These are phyloP conservation scores for Sporothrix sp. DNA, from an alignment of 2,329 filamentous ascomycete genomes.

Conservation along the genomic window DNA sequence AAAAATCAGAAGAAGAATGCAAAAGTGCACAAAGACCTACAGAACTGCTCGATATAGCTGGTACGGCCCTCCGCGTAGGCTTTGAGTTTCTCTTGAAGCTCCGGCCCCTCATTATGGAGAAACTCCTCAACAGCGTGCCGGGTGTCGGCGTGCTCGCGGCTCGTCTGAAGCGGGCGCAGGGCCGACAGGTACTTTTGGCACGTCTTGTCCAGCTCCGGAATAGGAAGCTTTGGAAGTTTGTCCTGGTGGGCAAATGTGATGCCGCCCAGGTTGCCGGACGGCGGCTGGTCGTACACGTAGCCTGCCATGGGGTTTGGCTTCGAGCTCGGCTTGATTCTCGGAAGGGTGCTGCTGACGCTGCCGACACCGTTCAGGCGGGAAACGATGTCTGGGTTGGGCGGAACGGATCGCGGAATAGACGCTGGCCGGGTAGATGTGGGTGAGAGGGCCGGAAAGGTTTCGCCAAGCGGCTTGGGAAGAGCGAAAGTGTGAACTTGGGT, in stretches of 20 bases:
- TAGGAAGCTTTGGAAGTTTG: constrained; percentile 80
- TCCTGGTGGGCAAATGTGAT: constrained; percentile 88
- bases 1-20: neutral
- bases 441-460: constrained; percentile 39
- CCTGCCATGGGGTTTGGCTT: constrained; percentile 10
- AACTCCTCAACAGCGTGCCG: constrained; percentile 75
- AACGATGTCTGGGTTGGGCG: constrained; percentile 25
- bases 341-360: constrained; percentile 9
- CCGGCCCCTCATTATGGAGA: constrained; percentile 66
- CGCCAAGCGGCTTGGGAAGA: constrained; percentile 62
- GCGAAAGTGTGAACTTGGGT: constrained; percentile 59
- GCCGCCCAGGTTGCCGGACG: constrained; percentile 47
- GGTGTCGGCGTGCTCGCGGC: constrained; percentile 75
- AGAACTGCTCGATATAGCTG: constrained; percentile 98
- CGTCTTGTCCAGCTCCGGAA: constrained; percentile 74
- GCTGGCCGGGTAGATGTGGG: constrained; percentile 19
- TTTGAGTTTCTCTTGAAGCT: constrained; percentile 80
- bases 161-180: constrained; percentile 69
- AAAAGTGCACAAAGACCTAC: constrained; percentile 44
- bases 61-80: constrained; percentile 83
- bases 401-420: constrained; percentile 32
- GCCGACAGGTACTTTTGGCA: constrained; percentile 71
- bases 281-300: constrained; percentile 39
- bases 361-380: constrained; percentile 22
- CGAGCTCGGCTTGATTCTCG: constrained; percentile 17